Conservation (phyloP, 345 rosid genomes). For the Angophora floribunda region DNA sequence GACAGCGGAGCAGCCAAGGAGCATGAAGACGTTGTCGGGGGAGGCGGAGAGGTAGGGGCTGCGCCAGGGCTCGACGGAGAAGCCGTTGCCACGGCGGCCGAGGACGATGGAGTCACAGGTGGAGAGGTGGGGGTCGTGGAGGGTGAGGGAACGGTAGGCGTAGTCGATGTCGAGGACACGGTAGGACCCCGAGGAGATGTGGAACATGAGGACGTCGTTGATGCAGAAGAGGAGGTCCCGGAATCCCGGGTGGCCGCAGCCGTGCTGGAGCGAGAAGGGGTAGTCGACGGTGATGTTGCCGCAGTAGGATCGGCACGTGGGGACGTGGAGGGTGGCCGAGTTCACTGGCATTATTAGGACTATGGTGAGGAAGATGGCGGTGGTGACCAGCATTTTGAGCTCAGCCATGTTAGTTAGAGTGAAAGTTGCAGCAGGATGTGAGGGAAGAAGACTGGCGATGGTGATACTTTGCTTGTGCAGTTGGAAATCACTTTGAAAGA, state of each 20-base stretch:
- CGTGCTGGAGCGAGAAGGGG: slow-evolving; percentile 59
- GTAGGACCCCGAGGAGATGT: slow-evolving; percentile 78
- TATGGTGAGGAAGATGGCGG: background rate
- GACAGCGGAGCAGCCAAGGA: slow-evolving; percentile 67
- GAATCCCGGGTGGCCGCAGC: slow-evolving; percentile 92
- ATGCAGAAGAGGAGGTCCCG: slow-evolving; percentile 78
- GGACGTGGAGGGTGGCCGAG: slow-evolving; percentile 1
- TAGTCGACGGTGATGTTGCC: slow-evolving; percentile 80
- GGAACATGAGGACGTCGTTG: slow-evolving; percentile 79
- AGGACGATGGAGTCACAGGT: slow-evolving; percentile 59
- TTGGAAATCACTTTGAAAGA: background rate
- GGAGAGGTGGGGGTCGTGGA: slow-evolving; percentile 85
- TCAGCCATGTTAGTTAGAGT: background rate
- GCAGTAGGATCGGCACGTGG: slow-evolving; percentile 62
- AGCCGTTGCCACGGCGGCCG: slow-evolving; percentile 77
- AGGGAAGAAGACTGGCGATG: background rate
- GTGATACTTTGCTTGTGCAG: slow-evolving; percentile 37
- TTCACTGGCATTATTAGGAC: background rate
- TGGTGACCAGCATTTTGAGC: background rate
- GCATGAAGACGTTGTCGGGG: slow-evolving; percentile 76
- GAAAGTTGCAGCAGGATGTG: background rate
- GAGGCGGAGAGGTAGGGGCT: slow-evolving; percentile 58
- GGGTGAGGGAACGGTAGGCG: slow-evolving; percentile 60
- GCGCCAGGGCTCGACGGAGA: slow-evolving; percentile 72
- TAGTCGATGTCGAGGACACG: slow-evolving; percentile 75